Conservation (phyloP, 2,329 filamentous ascomycete genomes). For the Hirsutella thompsonii region DNA sequence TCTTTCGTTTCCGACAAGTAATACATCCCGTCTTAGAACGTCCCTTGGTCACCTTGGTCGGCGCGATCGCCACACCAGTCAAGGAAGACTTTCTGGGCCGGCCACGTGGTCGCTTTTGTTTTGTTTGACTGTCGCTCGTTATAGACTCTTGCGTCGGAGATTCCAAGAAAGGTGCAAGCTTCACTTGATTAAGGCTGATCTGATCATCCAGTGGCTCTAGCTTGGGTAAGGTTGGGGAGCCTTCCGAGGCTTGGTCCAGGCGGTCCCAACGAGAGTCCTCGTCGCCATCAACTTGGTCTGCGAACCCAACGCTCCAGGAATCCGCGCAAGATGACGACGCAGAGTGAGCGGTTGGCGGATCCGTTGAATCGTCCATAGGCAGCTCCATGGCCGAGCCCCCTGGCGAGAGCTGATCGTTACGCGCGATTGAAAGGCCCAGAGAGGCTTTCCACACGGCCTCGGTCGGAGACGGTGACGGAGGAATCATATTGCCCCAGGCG, state of each 20-base stretch:
- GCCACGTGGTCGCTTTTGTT: conserved; percentile 57
- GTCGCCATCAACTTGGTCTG: conserved; percentile 23
- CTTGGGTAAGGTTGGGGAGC: conserved; percentile 37
- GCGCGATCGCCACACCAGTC: conserved; percentile 35
- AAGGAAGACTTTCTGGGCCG: conserved; percentile 66
- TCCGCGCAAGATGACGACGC: conserved; percentile 32
- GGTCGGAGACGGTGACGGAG: conserved; percentile 19
- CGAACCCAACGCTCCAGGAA: conserved; percentile 29
- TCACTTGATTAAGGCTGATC: conserved; percentile 38
- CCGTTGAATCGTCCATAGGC: conserved; percentile 22
- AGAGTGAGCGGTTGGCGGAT: conserved; percentile 30
- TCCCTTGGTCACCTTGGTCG: conserved; percentile 66
- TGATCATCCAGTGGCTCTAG: conserved; percentile 44
- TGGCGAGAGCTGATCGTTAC: conserved; percentile 38
- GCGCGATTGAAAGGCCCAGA: conserved; percentile 16
- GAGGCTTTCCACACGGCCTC: conserved; percentile 16
- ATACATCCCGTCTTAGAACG: conserved; percentile 57
- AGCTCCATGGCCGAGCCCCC: conserved; percentile 37
- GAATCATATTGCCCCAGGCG: conserved; percentile 12
- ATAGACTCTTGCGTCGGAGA: conserved; percentile 8
- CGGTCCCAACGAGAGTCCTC: conserved; percentile 34
- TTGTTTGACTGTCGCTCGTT: conserved; percentile 18
- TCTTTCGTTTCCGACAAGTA: conserved; percentile 55
- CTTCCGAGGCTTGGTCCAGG: conserved; percentile 35
- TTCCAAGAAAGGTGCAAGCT: conserved; percentile 21